phyloP scores from a whole-genome alignment of 129 eudicot species.

The Gnaphalium uliginosum region DNA sequence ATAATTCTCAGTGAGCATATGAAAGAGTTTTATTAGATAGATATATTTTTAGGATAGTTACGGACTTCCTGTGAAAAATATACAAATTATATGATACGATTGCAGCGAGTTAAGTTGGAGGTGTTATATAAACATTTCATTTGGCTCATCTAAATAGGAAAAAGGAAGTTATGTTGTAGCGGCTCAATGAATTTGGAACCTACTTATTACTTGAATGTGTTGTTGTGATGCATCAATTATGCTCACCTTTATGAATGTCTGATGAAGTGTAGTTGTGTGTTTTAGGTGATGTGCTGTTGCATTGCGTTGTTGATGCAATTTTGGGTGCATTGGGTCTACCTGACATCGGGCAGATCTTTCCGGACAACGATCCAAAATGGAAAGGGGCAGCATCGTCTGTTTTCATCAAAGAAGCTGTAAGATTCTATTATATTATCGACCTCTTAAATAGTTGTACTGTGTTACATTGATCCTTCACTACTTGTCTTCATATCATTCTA shows the following conservation, averaged over 20 bases:
- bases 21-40: constrained; percentile 9
- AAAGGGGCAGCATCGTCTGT: constrained; percentile 98
- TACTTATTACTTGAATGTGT: neutral
- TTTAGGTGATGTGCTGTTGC: constrained; percentile 96
- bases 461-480: neutral
- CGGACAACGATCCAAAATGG: constrained; percentile 98
- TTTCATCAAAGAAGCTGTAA: constrained; percentile 94
- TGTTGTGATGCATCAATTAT: neutral
- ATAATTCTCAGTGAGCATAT: neutral
- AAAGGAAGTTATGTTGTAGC: neutral
- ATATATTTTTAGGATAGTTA: neutral
- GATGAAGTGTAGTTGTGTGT: constrained; percentile 11
- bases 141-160: constrained; percentile 1
- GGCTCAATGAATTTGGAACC: constrained; percentile 8
- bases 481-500: neutral
- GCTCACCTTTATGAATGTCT: constrained; percentile 1
- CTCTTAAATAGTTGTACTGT: neutral
- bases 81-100: neutral
- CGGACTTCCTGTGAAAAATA: neutral
- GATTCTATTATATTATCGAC: constrained; percentile 9
- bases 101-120: neutral
- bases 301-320: constrained; percentile 98
- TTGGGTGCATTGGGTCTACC: constrained; percentile 99
- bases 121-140: constrained; percentile 17
- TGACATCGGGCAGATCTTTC: constrained; percentile 96